Evolutionary conservation across 2,329 filamentous ascomycete species (phyloP).

Genomic region (Tympanopsis confertula): DNA sequence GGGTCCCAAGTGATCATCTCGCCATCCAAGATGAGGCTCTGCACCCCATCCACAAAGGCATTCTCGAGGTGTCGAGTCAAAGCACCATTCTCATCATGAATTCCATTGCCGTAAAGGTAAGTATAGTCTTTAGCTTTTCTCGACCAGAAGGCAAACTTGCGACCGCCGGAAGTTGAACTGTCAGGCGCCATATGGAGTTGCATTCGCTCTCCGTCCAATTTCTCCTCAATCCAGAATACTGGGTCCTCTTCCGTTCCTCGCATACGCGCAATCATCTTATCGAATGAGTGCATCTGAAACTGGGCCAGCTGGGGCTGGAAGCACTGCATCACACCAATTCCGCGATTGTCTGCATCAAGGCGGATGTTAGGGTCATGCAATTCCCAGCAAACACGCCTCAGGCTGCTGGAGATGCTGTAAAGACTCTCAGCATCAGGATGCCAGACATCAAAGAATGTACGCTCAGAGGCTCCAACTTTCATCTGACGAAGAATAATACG

Average conservation of each 20-base stretch:
- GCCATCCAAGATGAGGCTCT: slow-evolving; percentile 83
- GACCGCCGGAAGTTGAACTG: slow-evolving; percentile 52
- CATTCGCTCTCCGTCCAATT: slow-evolving; percentile 92
- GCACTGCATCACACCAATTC: slow-evolving; percentile 78
- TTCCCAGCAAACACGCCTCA: slow-evolving; percentile 91
- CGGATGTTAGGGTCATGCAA: slow-evolving; percentile 62
- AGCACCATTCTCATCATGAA: slow-evolving; percentile 64
- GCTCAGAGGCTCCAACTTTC: slow-evolving; percentile 69
- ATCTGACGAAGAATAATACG: slow-evolving; percentile 78
- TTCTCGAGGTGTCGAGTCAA: slow-evolving; percentile 68
- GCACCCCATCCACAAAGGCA: slow-evolving; percentile 67
- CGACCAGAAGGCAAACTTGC: slow-evolving; percentile 79
- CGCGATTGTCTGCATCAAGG: slow-evolving; percentile 63
- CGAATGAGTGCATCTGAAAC: slow-evolving; percentile 67
- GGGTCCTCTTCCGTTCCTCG: slow-evolving; percentile 56
- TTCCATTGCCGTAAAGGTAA: slow-evolving; percentile 74
- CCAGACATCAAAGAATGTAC: slow-evolving; percentile 75
- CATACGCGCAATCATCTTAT: slow-evolving; percentile 67
- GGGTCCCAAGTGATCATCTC: slow-evolving; percentile 99
- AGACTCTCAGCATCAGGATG: slow-evolving; percentile 66
- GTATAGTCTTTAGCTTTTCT: slow-evolving; percentile 94
- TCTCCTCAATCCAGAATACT: slow-evolving; percentile 95
- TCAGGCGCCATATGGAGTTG: slow-evolving; percentile 85
- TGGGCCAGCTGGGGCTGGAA: slow-evolving; percentile 93
- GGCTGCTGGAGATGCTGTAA: slow-evolving; percentile 83